A percentile compares a stretch with the other conserved stretches of the same genome.
Evolutionary conservation across 495 filamentous ascomycete genomes (phyloP).

Genomic region (Tuber aestivum): DNA sequence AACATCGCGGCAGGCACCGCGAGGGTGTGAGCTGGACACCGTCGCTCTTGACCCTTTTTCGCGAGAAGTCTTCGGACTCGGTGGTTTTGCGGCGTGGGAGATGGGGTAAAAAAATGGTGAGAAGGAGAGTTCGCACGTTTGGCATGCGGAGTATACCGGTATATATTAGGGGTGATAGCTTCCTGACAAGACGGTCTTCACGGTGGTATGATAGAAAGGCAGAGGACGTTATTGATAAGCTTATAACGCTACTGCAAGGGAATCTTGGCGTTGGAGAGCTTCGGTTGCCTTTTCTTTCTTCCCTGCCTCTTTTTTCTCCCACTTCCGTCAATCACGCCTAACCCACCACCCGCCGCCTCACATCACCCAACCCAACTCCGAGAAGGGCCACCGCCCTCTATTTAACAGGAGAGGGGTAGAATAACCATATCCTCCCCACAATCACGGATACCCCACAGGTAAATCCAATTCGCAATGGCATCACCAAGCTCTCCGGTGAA

Average conservation of each 20-base stretch:
- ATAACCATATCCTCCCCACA: not conserved
- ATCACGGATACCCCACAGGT: not conserved
- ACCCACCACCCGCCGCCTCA: not conserved
- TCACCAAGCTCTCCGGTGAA: conserved; percentile 35
- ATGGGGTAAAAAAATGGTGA: not conserved
- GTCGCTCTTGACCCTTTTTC: not conserved
- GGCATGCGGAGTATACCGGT: not conserved
- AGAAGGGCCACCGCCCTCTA: not conserved
- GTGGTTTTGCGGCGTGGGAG: not conserved
- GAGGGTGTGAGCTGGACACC: not conserved
- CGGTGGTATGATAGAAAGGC: not conserved
- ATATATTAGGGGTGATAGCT: not conserved
- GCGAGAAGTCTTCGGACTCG: not conserved
- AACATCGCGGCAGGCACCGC: not conserved
- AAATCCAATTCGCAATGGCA: conserved; percentile 21
- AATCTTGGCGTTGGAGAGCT: not conserved
- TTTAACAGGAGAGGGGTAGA: not conserved
- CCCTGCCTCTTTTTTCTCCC: not conserved
- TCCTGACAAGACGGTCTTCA: not conserved
- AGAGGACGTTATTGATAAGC: not conserved
- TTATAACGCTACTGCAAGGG: not conserved
- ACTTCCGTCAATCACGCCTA: not conserved
- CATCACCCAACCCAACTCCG: not conserved
- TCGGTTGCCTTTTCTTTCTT: not conserved
- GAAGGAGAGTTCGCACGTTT: not conserved